Evolutionary conservation across 176 grass and related monocot genomes (phyloP).

Genomic region (Rhynchospora breviuscula): DNA sequence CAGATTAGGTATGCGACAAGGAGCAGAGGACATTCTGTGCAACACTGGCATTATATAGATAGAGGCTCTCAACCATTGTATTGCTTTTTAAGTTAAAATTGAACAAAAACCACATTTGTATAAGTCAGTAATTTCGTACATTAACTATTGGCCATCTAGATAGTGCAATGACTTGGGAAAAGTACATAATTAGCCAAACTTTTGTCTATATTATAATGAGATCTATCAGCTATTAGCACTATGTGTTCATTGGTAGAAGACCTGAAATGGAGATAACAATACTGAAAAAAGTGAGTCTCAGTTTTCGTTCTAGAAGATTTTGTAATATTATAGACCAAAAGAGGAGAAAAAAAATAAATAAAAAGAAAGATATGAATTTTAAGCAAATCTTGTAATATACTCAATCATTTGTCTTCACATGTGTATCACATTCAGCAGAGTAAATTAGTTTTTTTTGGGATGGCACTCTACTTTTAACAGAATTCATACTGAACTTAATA

Average conservation of each 20-base stretch:
- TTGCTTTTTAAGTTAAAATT: not conserved
- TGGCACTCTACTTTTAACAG: not conserved
- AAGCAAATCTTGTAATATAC: not conserved
- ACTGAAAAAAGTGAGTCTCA: not conserved
- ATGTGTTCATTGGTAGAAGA: not conserved
- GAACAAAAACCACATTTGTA: not conserved
- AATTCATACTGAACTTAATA: not conserved
- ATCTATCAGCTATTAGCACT: not conserved
- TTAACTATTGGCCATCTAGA: not conserved
- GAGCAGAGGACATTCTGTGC: not conserved
- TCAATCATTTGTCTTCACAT: not conserved
- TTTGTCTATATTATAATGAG: not conserved
- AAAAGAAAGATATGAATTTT: not conserved
- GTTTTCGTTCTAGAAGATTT: not conserved
- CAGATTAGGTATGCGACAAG: not conserved
- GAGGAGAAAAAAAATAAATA: not conserved
- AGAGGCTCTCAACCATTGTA: not conserved
- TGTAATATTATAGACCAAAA: not conserved
- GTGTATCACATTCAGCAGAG: too few relatives aligned
- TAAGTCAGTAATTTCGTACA: not conserved
- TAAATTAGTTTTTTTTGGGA: too few relatives aligned
- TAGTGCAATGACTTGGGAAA: not conserved
- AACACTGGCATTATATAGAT: not conserved
- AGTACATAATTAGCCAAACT: conserved; percentile 1
- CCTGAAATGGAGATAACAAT: not conserved